These are phyloP conservation scores for Onygena corvina DNA, from an alignment of 2,329 filamentous ascomycete species.

Conservation along the genomic window DNA sequence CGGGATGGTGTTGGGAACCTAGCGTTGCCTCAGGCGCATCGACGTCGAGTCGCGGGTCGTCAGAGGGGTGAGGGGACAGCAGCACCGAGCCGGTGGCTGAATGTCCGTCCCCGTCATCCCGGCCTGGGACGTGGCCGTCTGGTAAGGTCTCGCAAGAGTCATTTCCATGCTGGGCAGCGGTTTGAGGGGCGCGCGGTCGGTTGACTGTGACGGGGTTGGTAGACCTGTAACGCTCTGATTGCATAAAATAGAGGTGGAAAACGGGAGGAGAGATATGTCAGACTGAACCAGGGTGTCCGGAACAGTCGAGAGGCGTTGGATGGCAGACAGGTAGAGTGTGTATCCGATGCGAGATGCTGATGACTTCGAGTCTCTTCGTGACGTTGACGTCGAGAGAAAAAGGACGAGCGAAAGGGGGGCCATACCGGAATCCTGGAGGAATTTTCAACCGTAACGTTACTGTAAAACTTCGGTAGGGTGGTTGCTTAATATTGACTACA, in stretches of 20 bases:
- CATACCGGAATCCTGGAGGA: too few relatives aligned
- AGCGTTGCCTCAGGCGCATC: neutral
- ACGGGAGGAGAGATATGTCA: slow-evolving; percentile 20
- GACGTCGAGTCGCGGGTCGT: slow-evolving; percentile 14
- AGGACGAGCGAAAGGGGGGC: slow-evolving; percentile 1
- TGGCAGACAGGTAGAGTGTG: neutral
- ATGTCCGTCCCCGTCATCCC: slow-evolving; percentile 28
- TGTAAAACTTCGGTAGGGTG: too few relatives aligned
- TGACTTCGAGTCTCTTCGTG: neutral
- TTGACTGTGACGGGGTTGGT: slow-evolving; percentile 30
- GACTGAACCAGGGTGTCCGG: slow-evolving; percentile 47
- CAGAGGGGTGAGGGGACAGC: slow-evolving; percentile 17
- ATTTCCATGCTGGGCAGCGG: slow-evolving; percentile 49
- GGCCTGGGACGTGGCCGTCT: slow-evolving; percentile 34
- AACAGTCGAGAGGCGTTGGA: slow-evolving; percentile 33
- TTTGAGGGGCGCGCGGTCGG: slow-evolving; percentile 25
- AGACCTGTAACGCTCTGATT: slow-evolving; percentile 45
- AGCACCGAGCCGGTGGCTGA: slow-evolving; percentile 16
- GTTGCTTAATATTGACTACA: too few relatives aligned
- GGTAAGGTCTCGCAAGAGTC: slow-evolving; percentile 33
- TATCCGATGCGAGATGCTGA: neutral
- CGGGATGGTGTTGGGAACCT: slow-evolving; percentile 16
- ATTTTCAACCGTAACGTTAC: too few relatives aligned
- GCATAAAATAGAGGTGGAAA: slow-evolving; percentile 48
- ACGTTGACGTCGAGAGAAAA: neutral